Conservation (phyloP, 768 basidiomycete species). For the Gloeostereum incarnatum region DNA sequence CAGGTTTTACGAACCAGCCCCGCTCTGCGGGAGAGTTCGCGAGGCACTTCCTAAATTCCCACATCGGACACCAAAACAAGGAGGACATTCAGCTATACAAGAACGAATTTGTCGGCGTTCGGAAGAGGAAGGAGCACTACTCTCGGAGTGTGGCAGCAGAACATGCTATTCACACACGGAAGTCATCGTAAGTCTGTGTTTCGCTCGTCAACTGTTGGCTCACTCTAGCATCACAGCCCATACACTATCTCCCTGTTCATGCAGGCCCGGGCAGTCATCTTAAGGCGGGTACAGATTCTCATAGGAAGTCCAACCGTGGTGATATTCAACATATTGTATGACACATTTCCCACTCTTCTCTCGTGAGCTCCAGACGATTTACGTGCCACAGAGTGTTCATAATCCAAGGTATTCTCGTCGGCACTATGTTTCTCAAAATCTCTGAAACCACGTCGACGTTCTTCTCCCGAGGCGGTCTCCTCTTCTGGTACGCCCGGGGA, state of each 20-base stretch:
- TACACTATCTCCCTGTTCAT: constrained; percentile 34
- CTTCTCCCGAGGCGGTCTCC: constrained; percentile 67
- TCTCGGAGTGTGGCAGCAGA: constrained; percentile 39
- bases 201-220: no score
- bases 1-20: constrained; percentile 33
- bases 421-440: constrained; percentile 54
- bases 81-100: constrained; percentile 37
- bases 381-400: constrained; percentile 49
- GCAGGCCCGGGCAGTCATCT: constrained; percentile 36
- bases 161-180: constrained; percentile 26
- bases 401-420: constrained; percentile 41
- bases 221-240: constrained; percentile 20
- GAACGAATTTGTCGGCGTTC: constrained; percentile 28
- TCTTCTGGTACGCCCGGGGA: constrained; percentile 56
- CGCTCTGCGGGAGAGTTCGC: constrained; percentile 52
- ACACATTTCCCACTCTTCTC: constrained; percentile 5
- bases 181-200: neutral
- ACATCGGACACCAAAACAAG: constrained; percentile 28
- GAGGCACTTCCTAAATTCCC: constrained; percentile 30
- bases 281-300: constrained; percentile 33
- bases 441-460: constrained; percentile 48
- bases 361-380: constrained; percentile 12
- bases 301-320: constrained; percentile 27
- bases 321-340: constrained; percentile 21
- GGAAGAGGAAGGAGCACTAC: constrained; percentile 33